Conservation (phyloP, 129 eudicot genomes). For the Sambucus nigra region DNA sequence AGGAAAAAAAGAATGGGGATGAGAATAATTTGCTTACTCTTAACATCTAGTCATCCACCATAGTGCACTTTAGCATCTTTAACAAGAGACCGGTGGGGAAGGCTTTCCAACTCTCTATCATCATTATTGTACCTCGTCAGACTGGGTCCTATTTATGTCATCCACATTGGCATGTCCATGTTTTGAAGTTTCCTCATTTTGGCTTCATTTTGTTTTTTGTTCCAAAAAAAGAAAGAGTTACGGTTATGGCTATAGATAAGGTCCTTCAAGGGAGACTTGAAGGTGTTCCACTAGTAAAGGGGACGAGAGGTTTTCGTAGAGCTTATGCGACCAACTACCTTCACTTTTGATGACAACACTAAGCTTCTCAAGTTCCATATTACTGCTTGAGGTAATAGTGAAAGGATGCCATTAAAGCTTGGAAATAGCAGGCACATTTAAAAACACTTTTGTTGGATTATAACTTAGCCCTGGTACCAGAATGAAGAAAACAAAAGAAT, state of each 20-base stretch:
- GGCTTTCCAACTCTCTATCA: conserved; percentile 49
- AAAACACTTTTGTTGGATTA: conserved; percentile 47
- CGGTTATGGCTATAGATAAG: conserved; percentile 41
- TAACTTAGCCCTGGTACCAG: conserved; percentile 36
- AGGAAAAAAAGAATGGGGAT: no score
- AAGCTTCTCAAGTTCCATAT: conserved; percentile 43
- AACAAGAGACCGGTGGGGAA: conserved; percentile 24
- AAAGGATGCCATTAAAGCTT: conserved; percentile 88
- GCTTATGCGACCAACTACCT: conserved; percentile 52
- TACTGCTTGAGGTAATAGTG: conserved; percentile 44
- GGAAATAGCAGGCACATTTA: conserved; percentile 51
- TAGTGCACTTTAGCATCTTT: conserved; percentile 28
- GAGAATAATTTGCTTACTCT: conserved; percentile 27
- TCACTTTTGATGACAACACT: conserved; percentile 48
- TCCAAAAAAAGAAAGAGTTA: conserved; percentile 41
- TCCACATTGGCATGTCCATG: conserved; percentile 28
- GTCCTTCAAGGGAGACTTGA: conserved; percentile 60
- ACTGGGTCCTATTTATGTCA: conserved; percentile 29
- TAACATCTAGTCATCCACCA: conserved; percentile 51
- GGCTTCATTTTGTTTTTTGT: conserved; percentile 29
- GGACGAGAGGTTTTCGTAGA: conserved; percentile 33
- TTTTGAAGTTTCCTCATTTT: conserved; percentile 26
- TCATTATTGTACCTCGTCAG: conserved; percentile 30
- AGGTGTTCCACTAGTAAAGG: conserved; percentile 30
- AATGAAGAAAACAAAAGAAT: background rate